Percentiles rank a stretch among this genome's conserved stretches.
Evolutionary conservation across 2,329 filamentous ascomycete species (phyloP).

Genomic region (Xenoacremonium recifei): DNA sequence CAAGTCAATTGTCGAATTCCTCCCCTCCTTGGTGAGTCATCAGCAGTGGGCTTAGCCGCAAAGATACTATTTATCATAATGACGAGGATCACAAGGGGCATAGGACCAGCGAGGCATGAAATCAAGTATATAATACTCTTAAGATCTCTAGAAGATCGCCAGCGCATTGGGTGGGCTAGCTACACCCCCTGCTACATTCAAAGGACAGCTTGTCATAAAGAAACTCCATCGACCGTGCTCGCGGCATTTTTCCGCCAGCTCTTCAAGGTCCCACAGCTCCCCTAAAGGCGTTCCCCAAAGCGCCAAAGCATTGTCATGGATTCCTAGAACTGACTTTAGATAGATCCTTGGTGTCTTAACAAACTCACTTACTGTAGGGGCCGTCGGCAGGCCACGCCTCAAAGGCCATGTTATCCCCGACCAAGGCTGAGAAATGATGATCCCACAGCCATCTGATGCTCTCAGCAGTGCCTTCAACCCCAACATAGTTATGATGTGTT

Average conservation of each 20-base stretch:
- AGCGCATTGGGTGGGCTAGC: conserved; percentile 18
- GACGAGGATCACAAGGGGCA: too few species aligned
- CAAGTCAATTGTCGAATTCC: too few species aligned
- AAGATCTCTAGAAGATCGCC: conserved; percentile 17
- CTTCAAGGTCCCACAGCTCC: conserved; percentile 56
- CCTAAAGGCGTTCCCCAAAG: conserved; percentile 40
- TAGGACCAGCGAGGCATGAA: too few species aligned
- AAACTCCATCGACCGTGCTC: conserved; percentile 56
- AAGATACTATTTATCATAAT: too few species aligned
- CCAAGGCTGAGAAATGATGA: conserved; percentile 6
- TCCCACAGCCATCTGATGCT: conserved; percentile 5
- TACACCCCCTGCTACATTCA: conserved; percentile 34
- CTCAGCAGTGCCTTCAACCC: conserved; percentile 3
- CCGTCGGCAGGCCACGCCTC: conserved; percentile 4
- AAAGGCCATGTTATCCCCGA: conserved; percentile 6
- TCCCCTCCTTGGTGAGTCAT: too few species aligned
- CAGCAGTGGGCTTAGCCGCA: too few species aligned
- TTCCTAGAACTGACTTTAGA: not conserved
- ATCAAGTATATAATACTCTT: not conserved
- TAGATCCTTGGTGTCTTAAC: not conserved
- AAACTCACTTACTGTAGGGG: not conserved
- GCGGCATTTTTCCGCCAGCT: conserved; percentile 51
- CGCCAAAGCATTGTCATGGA: conserved; percentile 4
- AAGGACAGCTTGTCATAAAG: conserved; percentile 58
- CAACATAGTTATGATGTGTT: conserved; percentile 3